Percentiles rank a stretch among this genome's conserved stretches.
Conservation (phyloP, 768 basidiomycete species). For the Mycena maculata region DNA sequence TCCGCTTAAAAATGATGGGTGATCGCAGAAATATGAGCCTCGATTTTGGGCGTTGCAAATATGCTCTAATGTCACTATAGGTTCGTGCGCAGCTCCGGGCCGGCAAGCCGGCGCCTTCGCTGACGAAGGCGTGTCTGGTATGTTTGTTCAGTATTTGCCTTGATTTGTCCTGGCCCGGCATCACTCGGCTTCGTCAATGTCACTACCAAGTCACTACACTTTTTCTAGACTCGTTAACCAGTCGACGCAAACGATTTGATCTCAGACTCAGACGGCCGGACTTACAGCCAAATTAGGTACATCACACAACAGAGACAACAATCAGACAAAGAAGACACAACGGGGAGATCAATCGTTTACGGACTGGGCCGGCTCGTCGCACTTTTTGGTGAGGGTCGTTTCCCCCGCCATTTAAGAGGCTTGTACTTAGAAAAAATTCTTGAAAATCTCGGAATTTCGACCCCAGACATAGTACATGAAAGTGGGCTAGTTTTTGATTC, state of each 20-base stretch:
- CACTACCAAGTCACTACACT: too few relatives aligned
- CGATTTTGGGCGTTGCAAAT: too few relatives aligned
- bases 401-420: slow-evolving; percentile 11
- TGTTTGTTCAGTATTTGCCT: too few relatives aligned
- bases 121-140: too few relatives aligned
- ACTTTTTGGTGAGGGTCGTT: background rate
- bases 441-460: background rate
- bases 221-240: slow-evolving; percentile 9
- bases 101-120: too few relatives aligned
- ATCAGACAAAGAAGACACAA: slow-evolving; percentile 35
- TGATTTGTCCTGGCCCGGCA: too few relatives aligned
- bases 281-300: slow-evolving; percentile 40
- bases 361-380: slow-evolving; percentile 16
- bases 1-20: too few relatives aligned
- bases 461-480: background rate
- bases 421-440: background rate
- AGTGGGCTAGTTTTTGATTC: background rate
- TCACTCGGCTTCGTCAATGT: too few relatives aligned
- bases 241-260: background rate
- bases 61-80: too few relatives aligned
- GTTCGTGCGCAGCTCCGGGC: too few relatives aligned
- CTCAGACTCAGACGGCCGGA: background rate
- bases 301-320: background rate
- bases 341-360: slow-evolving; percentile 46
- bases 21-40: too few relatives aligned